phyloP scores from a whole-genome alignment of 805 yeast genomes.

The Metschnikowia reukaufii region DNA sequence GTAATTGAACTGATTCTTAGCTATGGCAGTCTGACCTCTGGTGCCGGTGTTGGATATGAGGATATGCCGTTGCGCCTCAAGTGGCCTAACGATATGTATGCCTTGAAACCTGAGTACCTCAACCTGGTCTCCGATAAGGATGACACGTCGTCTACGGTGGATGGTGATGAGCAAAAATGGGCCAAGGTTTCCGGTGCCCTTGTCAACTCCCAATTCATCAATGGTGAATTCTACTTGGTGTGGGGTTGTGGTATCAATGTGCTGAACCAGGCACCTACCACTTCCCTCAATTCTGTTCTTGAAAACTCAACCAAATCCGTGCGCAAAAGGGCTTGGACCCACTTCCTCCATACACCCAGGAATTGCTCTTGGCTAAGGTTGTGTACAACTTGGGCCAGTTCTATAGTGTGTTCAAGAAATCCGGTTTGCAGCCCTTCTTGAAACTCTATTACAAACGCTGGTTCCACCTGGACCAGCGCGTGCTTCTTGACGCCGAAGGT shows the following conservation, averaged over 20 bases:
- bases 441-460: constrained; percentile 75
- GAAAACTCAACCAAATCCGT: constrained; percentile 56
- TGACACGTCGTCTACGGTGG: constrained; percentile 36
- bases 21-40: constrained; percentile 45
- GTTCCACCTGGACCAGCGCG: constrained; percentile 75
- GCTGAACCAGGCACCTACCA: constrained; percentile 84
- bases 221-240: constrained; percentile 61
- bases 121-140: constrained; percentile 29
- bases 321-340: constrained; percentile 37
- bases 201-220: constrained; percentile 71
- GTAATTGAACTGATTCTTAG: constrained; percentile 71
- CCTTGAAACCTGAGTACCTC: constrained; percentile 61
- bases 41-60: constrained; percentile 55
- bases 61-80: constrained; percentile 79
- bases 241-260: constrained; percentile 89
- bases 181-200: constrained; percentile 82
- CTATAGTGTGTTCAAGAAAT: constrained; percentile 52
- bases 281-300: constrained; percentile 76
- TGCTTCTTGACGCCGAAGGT: constrained; percentile 54
- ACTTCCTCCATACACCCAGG: constrained; percentile 50
- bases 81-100: constrained; percentile 96
- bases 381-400: constrained; percentile 65
- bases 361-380: constrained; percentile 63
- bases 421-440: constrained; percentile 71
- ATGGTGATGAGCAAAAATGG: constrained; percentile 62